Evolutionary conservation across 306 rosid genomes (phyloP).

Genomic region (Vachellia pachyceras): DNA sequence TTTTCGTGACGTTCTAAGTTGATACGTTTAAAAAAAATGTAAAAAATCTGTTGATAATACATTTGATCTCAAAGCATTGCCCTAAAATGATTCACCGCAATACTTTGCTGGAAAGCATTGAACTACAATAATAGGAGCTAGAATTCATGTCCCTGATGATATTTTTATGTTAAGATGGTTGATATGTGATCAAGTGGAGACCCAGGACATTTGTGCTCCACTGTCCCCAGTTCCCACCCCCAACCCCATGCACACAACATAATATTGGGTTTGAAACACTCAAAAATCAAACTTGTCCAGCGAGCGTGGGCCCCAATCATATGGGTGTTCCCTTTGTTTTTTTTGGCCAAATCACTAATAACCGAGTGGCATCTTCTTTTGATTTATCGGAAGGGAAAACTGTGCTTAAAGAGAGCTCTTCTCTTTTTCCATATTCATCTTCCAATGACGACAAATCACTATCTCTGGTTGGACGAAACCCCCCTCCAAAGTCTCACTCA

Average conservation of each 20-base stretch:
- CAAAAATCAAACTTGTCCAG: constrained; percentile 18
- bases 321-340: background rate
- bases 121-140: constrained; percentile 12
- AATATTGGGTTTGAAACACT: constrained; percentile 4
- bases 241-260: background rate
- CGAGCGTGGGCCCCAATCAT: constrained; percentile 15
- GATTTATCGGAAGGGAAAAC: background rate
- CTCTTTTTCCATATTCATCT: background rate
- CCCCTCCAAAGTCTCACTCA: constrained; percentile 12
- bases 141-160: constrained; percentile 17
- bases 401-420: constrained; percentile 17
- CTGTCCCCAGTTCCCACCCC: background rate
- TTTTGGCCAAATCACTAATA: too few species aligned
- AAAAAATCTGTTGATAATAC: too few species aligned
- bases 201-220: background rate
- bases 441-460: constrained; percentile 13
- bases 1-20: background rate
- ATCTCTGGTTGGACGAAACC: constrained; percentile 5
- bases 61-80: background rate
- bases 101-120: background rate
- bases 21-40: background rate
- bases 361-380: constrained; percentile 16
- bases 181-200: background rate
- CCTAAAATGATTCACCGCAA: background rate
- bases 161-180: background rate